phyloP scores from a whole-genome alignment of 2,329 filamentous ascomycete species.

The Aspergillus sojae region DNA sequence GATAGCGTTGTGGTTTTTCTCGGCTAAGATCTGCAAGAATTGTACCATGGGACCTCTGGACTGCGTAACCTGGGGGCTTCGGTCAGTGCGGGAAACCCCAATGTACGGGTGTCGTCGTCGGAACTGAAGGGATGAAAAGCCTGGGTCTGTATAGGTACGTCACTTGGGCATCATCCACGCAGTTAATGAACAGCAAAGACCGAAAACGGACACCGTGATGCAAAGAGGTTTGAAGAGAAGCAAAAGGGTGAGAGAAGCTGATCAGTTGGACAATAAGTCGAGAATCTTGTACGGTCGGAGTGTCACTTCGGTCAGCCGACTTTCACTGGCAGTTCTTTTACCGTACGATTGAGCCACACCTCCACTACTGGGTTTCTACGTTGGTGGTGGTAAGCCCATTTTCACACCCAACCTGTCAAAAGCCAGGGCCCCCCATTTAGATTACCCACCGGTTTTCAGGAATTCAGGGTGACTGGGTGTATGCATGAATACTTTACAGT shows the following conservation, averaged over 20 bases:
- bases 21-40: slow-evolving; percentile 21
- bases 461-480: neutral
- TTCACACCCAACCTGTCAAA: slow-evolving; percentile 11
- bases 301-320: slow-evolving; percentile 17
- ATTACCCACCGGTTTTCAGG: neutral
- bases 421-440: neutral
- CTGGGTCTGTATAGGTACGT: slow-evolving; percentile 8
- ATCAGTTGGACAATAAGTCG: slow-evolving; percentile 2
- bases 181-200: neutral
- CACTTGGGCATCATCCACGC: slow-evolving; percentile 19
- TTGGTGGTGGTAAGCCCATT: neutral
- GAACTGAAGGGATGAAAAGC: neutral
- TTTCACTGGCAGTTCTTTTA: neutral
- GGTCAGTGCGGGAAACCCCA: slow-evolving; percentile 13
- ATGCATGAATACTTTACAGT: neutral
- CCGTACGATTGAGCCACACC: slow-evolving; percentile 7
- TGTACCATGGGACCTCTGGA: slow-evolving; percentile 27
- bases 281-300: slow-evolving; percentile 8
- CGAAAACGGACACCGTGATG: neutral
- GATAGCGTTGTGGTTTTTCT: slow-evolving; percentile 12
- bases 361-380: neutral
- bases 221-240: neutral
- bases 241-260: slow-evolving; percentile 3
- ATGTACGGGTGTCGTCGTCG: neutral
- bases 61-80: slow-evolving; percentile 21